Percentiles rank a stretch among this genome's conserved stretches.
Conservation (phyloP, 2,329 filamentous ascomycete genomes). For the Monosporascus ibericus region DNA sequence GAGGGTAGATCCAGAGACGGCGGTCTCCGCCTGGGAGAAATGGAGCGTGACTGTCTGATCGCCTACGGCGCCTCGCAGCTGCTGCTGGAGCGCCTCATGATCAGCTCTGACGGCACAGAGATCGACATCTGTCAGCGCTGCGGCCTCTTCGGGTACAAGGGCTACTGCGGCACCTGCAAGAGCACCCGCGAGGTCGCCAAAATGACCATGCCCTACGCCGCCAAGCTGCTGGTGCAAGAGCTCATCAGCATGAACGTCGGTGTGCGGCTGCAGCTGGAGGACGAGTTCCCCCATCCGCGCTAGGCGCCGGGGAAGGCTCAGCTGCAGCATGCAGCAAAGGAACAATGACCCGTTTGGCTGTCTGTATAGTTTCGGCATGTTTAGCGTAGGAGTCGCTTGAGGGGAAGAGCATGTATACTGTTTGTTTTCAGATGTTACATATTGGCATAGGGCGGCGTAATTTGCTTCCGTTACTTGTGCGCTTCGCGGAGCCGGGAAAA, state of each 20-base stretch:
- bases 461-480: slow-evolving; percentile 2
- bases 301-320: slow-evolving; percentile 5
- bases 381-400: too few relatives aligned
- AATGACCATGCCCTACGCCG: slow-evolving; percentile 97
- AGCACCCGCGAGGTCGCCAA: slow-evolving; percentile 76
- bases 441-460: slow-evolving; percentile 19
- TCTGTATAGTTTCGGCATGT: not conserved
- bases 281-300: slow-evolving; percentile 75
- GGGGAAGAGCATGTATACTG: too few relatives aligned
- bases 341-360: too few relatives aligned
- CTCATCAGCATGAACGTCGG: slow-evolving; percentile 98
- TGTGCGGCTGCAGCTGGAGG: slow-evolving; percentile 80
- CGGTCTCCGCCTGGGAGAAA: slow-evolving; percentile 89
- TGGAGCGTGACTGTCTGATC: slow-evolving; percentile 98
- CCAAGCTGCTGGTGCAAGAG: slow-evolving; percentile 93
- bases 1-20: slow-evolving; percentile 91
- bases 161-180: slow-evolving; percentile 91
- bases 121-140: slow-evolving; percentile 93
- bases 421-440: not conserved
- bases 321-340: too few relatives aligned
- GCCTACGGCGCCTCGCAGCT: slow-evolving; percentile 94
- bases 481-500: slow-evolving; percentile 2
- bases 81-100: slow-evolving; percentile 88
- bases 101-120: slow-evolving; percentile 81
- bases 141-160: slow-evolving; percentile 90